Evolutionary conservation across 2,329 filamentous ascomycete species (phyloP).

Genomic region (Colletotrichum gloeosporioides): DNA sequence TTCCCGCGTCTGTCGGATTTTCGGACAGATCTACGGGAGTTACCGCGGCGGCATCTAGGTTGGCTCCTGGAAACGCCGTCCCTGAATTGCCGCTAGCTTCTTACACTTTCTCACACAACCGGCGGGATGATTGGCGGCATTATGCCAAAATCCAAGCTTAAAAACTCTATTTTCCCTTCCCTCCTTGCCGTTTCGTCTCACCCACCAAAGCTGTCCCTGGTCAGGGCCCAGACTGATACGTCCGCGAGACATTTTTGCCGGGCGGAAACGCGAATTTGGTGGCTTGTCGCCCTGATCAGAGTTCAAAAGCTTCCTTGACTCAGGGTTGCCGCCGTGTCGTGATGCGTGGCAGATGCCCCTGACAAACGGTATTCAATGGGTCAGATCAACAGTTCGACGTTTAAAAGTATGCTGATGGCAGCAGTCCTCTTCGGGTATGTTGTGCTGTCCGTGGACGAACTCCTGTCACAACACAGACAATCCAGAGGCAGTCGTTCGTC

Average conservation of each 20-base stretch:
- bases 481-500: background rate
- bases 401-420: background rate
- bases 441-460: background rate
- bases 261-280: background rate
- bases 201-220: background rate
- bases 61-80: background rate
- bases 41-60: background rate
- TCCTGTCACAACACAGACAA: background rate
- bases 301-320: background rate
- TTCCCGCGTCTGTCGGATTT: background rate
- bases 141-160: background rate
- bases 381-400: background rate
- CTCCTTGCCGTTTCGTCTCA: background rate
- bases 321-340: background rate
- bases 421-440: accelerated
- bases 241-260: background rate
- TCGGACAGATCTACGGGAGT: background rate
- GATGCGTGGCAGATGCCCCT: background rate
- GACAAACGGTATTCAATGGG: background rate
- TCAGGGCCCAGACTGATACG: background rate
- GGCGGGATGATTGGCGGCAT: background rate
- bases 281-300: background rate
- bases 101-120: background rate
- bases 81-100: background rate
- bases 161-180: background rate